Percentiles rank a stretch among this genome's conserved stretches.
These are phyloP conservation scores for Spiraea crenata DNA, from an alignment of 331 rosid species.

Conservation along the genomic window DNA sequence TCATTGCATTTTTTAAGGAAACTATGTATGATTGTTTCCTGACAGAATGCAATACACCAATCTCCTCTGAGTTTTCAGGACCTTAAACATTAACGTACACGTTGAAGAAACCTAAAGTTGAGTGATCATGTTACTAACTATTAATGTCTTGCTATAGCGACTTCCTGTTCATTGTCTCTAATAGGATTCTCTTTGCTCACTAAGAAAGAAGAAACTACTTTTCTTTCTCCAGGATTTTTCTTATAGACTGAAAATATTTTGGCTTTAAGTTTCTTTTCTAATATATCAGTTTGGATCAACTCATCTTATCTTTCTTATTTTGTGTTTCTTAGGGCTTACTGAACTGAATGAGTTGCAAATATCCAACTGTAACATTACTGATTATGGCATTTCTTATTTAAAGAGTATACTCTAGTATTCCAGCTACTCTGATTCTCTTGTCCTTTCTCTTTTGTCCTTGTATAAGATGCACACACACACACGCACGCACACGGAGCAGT, in stretches of 20 bases:
- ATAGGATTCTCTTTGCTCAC: background rate
- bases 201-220: constrained; percentile 1
- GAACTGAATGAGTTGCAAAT: constrained; percentile 59
- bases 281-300: background rate
- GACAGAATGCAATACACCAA: background rate
- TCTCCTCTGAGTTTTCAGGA: background rate
- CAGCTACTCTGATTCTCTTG: constrained; percentile 17
- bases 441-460: too few species aligned
- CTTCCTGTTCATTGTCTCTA: background rate
- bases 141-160: background rate
- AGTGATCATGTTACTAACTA: background rate
- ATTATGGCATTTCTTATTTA: constrained; percentile 56
- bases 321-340: constrained; percentile 47
- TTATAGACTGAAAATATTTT: constrained; percentile 8
- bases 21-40: background rate
- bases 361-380: constrained; percentile 55
- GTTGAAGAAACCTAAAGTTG: background rate
- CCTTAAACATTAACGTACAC: background rate
- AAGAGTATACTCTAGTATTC: constrained; percentile 43
- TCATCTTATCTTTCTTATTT: constrained; percentile 17
- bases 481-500: too few species aligned
- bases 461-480: too few species aligned
- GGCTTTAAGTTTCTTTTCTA: constrained; percentile 13
- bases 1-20: background rate
- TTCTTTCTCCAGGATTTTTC: background rate